Evolutionary conservation across 345 rosid species (phyloP), one percentile per base, ranked within the genome.

Genomic region (Nasturtium officinale): DNA sequence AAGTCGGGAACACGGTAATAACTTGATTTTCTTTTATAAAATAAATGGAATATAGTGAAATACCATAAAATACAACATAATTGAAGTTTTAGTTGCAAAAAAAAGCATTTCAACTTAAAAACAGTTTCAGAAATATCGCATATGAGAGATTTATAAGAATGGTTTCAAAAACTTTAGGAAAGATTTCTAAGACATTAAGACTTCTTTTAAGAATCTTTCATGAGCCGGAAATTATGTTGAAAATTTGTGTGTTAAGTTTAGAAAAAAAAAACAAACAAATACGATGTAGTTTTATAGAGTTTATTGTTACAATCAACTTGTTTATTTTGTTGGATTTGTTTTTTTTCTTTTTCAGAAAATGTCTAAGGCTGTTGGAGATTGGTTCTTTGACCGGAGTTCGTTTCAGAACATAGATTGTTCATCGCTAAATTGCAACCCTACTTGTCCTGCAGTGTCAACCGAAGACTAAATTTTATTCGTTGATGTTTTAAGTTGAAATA

Each of bases 331-430:
- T n/a, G 15, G 57, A 9, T 8, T 33, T 30, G 2, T 42, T 33
- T 33, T 30, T 53, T 0, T 5, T 45, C 17, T 18, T 5, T 8
- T 65, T 72, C 90, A 95, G 99, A 78, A 89, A 65, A 87, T 95
- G 50, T 90, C 89, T 3, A 87, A 84, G 77, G 96, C 99, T 13
- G 87, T 89, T 18, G 97, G 92, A 81, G 97, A 90, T 77, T 94
- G 98, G 98, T 89, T 75, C 58, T 79, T 65, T 5, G 95, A 81
- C 42, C 54, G 93, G 33, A 81, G 50, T 17, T 67, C 82, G 6
- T 84, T 87, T 78, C 85, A 80, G 47, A 88, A 86, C 85, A 69
- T 88, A 15, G 99, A 95, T 71, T 91, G 96, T 66, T 70, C 97
- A 32, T 35, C 25, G 7, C 83, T 87, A 67, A 96, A 96, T 17